Percentiles rank a stretch among this genome's conserved stretches.
Evolutionary conservation across 164 flowering plant species (phyloP).

Genomic region (Chimonanthus salicifolius): DNA sequence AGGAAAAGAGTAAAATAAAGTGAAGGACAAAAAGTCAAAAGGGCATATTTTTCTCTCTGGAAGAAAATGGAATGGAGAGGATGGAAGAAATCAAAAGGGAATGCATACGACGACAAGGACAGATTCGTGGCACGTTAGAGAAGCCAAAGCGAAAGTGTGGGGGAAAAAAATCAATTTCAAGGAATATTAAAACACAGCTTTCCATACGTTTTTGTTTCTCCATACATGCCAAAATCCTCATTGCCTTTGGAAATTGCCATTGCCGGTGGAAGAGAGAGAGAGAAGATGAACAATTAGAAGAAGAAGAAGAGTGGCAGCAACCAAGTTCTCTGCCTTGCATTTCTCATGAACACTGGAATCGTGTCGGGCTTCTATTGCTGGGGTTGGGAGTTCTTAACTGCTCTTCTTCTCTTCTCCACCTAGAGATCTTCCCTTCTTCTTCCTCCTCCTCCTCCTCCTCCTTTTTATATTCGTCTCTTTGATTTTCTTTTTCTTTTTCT

Average conservation of each 20-base stretch:
- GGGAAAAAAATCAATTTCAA: not conserved
- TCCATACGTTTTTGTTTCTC: conserved; percentile 4
- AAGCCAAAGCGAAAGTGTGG: not conserved
- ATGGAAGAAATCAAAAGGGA: not conserved
- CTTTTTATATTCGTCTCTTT: not conserved
- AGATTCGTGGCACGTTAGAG: conserved; percentile 1
- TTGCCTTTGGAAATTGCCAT: not conserved
- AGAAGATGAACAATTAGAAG: not conserved
- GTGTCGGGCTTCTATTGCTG: conserved; percentile 81
- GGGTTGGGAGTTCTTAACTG: conserved; percentile 75
- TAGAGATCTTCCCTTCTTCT: not conserved
- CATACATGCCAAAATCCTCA: not conserved
- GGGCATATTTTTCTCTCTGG: not conserved
- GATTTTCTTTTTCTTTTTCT: conserved; percentile 9
- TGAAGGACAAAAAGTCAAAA: not conserved
- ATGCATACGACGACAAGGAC: not conserved
- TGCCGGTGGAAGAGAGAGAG: not conserved
- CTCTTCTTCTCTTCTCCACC: conserved; percentile 68
- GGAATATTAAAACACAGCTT: not conserved
- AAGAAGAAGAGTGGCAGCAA: not conserved
- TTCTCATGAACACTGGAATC: conserved; percentile 69
- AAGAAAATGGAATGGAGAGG: not conserved
- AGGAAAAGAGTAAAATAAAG: not conserved
- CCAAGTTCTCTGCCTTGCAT: conserved; percentile 24
- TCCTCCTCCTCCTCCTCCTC: conserved; percentile 1